phyloP scores from a whole-genome alignment of 345 rosid genomes.

The Salix brachista region DNA sequence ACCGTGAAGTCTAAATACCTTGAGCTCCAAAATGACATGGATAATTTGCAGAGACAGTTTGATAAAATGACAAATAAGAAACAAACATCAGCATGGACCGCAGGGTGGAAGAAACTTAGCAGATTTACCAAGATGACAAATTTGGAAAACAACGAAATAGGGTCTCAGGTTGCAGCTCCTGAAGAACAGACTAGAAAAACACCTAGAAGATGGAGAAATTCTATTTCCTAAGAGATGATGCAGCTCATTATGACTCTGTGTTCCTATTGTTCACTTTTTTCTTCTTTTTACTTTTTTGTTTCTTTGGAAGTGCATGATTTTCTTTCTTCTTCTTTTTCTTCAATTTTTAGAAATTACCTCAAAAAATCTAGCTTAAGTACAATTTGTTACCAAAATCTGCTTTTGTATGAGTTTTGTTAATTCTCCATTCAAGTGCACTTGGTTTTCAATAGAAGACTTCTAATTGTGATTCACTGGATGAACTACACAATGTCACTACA shows the following conservation, averaged over 20 bases:
- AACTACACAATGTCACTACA: neutral
- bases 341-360: neutral
- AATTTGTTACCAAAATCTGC: slow-evolving; percentile 1
- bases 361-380: neutral
- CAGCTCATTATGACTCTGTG: neutral
- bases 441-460: neutral
- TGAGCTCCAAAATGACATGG: slow-evolving; percentile 90
- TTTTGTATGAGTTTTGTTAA: neutral
- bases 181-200: slow-evolving; percentile 58
- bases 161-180: slow-evolving; percentile 42
- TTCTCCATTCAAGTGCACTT: neutral
- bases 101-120: slow-evolving; percentile 93
- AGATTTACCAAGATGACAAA: slow-evolving; percentile 64
- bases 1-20: slow-evolving; percentile 74
- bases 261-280: neutral
- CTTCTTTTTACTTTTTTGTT: neutral
- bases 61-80: slow-evolving; percentile 71
- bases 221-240: slow-evolving; percentile 52
- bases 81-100: slow-evolving; percentile 65
- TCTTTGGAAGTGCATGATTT: neutral
- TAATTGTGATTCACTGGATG: neutral
- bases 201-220: slow-evolving; percentile 94
- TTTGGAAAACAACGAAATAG: slow-evolving; percentile 56
- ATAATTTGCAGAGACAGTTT: slow-evolving; percentile 72
- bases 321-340: neutral